Conservation (phyloP, 148 eudicot genomes). For the Fagopyrum tataricum region DNA sequence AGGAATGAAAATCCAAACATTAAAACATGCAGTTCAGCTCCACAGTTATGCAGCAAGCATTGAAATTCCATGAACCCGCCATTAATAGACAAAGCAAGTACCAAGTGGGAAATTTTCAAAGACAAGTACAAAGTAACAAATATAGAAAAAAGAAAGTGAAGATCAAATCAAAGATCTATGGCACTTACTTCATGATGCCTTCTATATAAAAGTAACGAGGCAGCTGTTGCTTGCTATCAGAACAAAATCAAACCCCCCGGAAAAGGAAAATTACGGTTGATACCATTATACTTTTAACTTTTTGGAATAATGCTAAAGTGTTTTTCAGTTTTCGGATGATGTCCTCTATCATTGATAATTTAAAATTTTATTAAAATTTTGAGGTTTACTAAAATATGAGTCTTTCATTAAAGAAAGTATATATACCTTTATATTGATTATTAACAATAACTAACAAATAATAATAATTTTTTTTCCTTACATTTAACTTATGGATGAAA, state of each 20-base stretch:
- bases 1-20: background rate
- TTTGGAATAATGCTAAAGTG: no score
- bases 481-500: no score
- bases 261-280: no score
- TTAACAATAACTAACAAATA: no score
- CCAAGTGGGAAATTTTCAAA: background rate
- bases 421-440: no score
- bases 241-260: background rate
- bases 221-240: background rate
- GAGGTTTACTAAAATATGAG: no score
- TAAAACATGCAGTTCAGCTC: background rate
- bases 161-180: background rate
- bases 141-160: background rate
- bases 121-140: background rate
- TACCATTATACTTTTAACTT: no score
- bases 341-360: no score
- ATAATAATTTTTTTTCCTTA: no score
- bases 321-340: no score
- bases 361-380: no score
- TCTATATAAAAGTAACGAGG: background rate
- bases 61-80: background rate
- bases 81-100: background rate
- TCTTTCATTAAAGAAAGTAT: no score
- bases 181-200: slow-evolving; percentile 5
- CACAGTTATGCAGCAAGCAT: background rate